Evolutionary conservation across 2,329 filamentous ascomycete genomes (phyloP).

Genomic region (Exophiala spinifera): DNA sequence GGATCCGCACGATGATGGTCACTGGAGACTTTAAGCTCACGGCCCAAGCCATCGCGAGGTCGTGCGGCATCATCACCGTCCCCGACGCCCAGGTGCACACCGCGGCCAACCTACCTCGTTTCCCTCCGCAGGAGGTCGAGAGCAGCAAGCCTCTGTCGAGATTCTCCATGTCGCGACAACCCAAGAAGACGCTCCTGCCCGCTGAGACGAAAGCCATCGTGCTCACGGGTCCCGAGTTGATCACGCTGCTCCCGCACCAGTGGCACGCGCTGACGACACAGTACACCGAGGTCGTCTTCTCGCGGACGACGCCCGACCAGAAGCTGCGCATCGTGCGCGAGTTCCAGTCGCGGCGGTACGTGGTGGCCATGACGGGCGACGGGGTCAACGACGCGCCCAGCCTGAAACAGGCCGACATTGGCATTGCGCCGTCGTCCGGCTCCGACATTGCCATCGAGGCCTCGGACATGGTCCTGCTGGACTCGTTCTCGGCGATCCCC

Average conservation of each 20-base stretch:
- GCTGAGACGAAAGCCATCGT: slow-evolving; percentile 54
- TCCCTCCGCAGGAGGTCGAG: slow-evolving; percentile 17
- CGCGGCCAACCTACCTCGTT: slow-evolving; percentile 51
- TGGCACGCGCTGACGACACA: slow-evolving; percentile 60
- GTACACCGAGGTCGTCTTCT: slow-evolving; percentile 73
- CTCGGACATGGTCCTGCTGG: slow-evolving; percentile 61
- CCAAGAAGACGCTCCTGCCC: slow-evolving; percentile 10
- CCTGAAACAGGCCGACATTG: slow-evolving; percentile 58
- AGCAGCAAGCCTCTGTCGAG: background rate
- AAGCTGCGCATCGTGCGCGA: slow-evolving; percentile 77
- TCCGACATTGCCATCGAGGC: slow-evolving; percentile 62
- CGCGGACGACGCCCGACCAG: slow-evolving; percentile 72
- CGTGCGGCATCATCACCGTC: slow-evolving; percentile 66
- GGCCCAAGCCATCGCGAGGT: slow-evolving; percentile 67
- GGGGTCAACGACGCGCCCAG: slow-evolving; percentile 53
- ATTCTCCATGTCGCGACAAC: background rate
- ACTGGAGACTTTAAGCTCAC: slow-evolving; percentile 76
- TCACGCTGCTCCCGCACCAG: slow-evolving; percentile 62
- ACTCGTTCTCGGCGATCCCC: slow-evolving; percentile 69
- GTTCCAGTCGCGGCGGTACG: slow-evolving; percentile 60
- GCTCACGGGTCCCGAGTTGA: slow-evolving; percentile 63
- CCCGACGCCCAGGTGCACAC: slow-evolving; percentile 47
- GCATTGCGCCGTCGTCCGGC: slow-evolving; percentile 57
- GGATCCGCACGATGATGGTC: slow-evolving; percentile 77
- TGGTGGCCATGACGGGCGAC: slow-evolving; percentile 54